Percentiles rank a stretch among this genome's conserved stretches.
Conservation (phyloP, 2,329 filamentous ascomycete genomes). For the Emmonsiellopsis sp. region DNA sequence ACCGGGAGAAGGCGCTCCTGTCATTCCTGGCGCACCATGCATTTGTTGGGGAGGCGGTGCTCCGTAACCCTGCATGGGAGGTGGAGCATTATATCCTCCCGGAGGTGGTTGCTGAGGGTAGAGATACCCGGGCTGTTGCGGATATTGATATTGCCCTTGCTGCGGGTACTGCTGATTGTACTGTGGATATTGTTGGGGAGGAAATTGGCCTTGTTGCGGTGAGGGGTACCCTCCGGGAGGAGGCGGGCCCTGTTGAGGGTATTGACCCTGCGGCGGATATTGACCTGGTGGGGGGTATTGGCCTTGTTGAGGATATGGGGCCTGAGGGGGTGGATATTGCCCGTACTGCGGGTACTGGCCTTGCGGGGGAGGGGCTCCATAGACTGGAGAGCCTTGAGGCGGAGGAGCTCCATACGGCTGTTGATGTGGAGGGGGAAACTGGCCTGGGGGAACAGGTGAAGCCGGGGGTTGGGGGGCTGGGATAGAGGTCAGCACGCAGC, state of each 20-base stretch:
- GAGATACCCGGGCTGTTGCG: conserved; percentile 7
- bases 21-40: conserved; percentile 28
- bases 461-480: background rate
- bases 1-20: conserved; percentile 47
- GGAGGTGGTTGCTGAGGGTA: conserved; percentile 7
- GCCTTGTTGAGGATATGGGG: conserved; percentile 2
- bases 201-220: conserved; percentile 1
- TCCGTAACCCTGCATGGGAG: conserved; percentile 4
- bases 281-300: conserved; percentile 7
- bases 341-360: conserved; percentile 2
- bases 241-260: conserved; percentile 1
- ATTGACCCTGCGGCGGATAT: conserved; percentile 10
- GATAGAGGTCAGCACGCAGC: background rate
- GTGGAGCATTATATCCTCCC: conserved; percentile 3
- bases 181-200: conserved; percentile 2
- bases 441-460: background rate
- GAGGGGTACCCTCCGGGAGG: background rate
- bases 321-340: conserved; percentile 1
- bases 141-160: conserved; percentile 7
- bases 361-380: background rate
- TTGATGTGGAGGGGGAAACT: background rate
- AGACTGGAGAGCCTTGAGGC: background rate
- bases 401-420: background rate
- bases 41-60: background rate
- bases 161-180: background rate